A percentile compares a stretch with the other conserved stretches of the same genome.
phyloP scores from a whole-genome alignment of 768 basidiomycete genomes.

The Pleurotus giganteus region DNA sequence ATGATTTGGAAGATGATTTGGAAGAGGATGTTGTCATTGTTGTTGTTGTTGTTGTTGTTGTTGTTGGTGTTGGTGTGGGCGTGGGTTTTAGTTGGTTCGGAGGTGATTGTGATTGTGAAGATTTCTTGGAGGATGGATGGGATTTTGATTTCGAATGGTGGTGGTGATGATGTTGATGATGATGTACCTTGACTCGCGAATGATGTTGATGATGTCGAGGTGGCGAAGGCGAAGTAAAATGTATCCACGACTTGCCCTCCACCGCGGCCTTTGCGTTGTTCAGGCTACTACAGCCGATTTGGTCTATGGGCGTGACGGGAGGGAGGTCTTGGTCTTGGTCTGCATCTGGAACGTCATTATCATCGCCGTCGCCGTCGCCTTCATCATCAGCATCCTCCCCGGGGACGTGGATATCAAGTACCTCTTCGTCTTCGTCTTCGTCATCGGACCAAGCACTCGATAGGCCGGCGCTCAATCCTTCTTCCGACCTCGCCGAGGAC shows the following conservation, averaged over 20 bases:
- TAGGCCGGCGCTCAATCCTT: neutral
- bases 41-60: neutral
- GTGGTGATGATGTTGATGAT: neutral
- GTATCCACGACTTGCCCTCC: neutral
- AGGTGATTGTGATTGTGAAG: neutral
- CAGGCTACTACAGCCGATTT: neutral
- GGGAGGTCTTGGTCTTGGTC: neutral
- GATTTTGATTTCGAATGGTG: neutral
- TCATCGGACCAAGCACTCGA: constrained; percentile 5
- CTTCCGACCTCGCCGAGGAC: neutral
- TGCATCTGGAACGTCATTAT: neutral
- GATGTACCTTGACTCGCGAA: neutral
- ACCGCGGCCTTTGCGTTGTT: neutral
- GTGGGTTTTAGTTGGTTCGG: too few relatives aligned
- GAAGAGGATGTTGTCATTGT: constrained; percentile 42
- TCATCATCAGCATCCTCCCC: constrained; percentile 1
- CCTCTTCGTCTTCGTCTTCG: neutral
- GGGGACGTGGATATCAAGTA: too few relatives aligned
- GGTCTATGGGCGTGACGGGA: neutral
- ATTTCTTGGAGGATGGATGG: neutral
- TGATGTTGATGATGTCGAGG: neutral
- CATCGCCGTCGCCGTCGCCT: neutral
- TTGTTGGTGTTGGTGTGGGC: neutral
- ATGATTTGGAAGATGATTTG: constrained; percentile 65
- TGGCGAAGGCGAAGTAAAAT: neutral